phyloP scores from a whole-genome alignment of 306 rosid genomes.

The Rosa rugosa region DNA sequence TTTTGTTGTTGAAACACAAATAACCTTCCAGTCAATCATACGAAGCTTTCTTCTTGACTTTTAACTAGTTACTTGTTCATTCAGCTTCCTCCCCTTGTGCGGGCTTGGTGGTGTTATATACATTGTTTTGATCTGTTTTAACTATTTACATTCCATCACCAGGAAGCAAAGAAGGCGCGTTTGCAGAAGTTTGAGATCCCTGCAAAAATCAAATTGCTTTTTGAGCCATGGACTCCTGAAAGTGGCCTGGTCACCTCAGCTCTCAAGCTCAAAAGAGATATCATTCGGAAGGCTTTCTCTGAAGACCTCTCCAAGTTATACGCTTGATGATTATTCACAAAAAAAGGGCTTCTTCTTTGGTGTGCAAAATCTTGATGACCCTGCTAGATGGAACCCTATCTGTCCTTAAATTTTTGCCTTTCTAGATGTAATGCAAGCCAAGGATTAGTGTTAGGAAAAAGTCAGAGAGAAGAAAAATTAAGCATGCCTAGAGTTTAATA shows the following conservation, averaged over 20 bases:
- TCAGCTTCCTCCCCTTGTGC: neutral
- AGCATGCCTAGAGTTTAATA: slow-evolving; percentile 15
- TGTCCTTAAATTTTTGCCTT: slow-evolving; percentile 4
- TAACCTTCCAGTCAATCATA: neutral
- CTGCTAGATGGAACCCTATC: neutral
- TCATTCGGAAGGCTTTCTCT: slow-evolving; percentile 61
- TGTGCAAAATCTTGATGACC: neutral
- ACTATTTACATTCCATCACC: slow-evolving; percentile 21
- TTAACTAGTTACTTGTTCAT: neutral
- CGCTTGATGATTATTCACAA: slow-evolving; percentile 29
- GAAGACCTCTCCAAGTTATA: slow-evolving; percentile 67
- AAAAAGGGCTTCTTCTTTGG: neutral
- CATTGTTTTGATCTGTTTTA: neutral
- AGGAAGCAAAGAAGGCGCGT: slow-evolving; percentile 85
- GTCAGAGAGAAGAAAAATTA: slow-evolving; percentile 17
- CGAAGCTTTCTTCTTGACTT: neutral
- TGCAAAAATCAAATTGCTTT: slow-evolving; percentile 67
- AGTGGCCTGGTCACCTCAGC: slow-evolving; percentile 92
- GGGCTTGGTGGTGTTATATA: neutral
- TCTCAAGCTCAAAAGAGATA: slow-evolving; percentile 91
- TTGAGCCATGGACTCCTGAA: slow-evolving; percentile 84
- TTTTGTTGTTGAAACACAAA: neutral
- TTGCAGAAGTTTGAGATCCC: slow-evolving; percentile 88
- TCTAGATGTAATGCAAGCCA: slow-evolving; percentile 13
- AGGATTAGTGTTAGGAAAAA: slow-evolving; percentile 25